Conservation (phyloP, 768 basidiomycete genomes). For the Phallus indusiatus region DNA sequence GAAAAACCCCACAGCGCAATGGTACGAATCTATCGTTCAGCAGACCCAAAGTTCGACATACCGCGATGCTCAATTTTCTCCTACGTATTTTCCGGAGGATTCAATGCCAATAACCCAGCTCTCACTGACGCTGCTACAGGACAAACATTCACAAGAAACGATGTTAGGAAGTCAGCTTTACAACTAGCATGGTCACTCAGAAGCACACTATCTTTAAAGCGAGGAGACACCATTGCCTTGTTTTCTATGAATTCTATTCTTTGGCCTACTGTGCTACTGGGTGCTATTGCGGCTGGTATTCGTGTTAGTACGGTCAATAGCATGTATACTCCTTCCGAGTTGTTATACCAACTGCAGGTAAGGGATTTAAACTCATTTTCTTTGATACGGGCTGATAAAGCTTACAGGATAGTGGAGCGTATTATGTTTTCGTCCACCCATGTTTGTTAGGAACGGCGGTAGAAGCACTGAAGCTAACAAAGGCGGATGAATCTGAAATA, state of each 20-base stretch:
- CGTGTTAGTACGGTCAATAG: slow-evolving; percentile 66
- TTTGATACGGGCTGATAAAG: background rate
- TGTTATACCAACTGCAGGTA: slow-evolving; percentile 53
- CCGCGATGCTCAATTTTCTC: too few species aligned
- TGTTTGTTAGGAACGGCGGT: slow-evolving; percentile 44
- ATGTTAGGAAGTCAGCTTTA: too few species aligned
- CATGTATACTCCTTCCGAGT: slow-evolving; percentile 56
- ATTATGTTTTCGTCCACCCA: slow-evolving; percentile 57
- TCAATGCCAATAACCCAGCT: too few species aligned
- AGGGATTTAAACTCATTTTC: background rate
- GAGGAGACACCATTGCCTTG: slow-evolving; percentile 53
- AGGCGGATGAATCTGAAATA: slow-evolving; percentile 37
- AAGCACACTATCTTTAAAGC: slow-evolving; percentile 21
- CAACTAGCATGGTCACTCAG: slow-evolving; percentile 49
- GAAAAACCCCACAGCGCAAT: too few species aligned
- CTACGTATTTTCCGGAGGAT: too few species aligned
- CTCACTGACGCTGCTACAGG: too few species aligned
- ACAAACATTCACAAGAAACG: too few species aligned
- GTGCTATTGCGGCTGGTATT: slow-evolving; percentile 53
- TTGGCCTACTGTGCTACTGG: slow-evolving; percentile 39
- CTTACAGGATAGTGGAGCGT: slow-evolving; percentile 49
- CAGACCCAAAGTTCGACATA: too few species aligned
- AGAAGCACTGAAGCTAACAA: slow-evolving; percentile 45
- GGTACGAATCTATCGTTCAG: too few species aligned
- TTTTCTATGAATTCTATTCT: slow-evolving; percentile 61